Evolutionary conservation across 352 stramenopile genomes (phyloP), one percentile per base, ranked within the genome.

Genomic region (Globisporangium acanthophoron): DNA sequence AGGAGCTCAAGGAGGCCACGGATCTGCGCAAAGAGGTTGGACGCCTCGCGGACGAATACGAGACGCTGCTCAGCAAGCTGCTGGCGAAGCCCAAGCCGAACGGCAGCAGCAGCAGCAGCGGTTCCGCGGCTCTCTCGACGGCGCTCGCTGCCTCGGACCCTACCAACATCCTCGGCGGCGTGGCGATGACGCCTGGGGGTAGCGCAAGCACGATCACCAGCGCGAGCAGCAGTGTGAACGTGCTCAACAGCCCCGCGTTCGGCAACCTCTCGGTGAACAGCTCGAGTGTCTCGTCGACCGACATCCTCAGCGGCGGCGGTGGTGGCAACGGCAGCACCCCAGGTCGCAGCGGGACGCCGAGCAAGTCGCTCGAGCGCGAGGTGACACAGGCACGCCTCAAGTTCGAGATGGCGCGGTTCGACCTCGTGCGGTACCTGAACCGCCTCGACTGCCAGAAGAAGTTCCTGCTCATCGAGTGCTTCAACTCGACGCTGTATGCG

Each of bases 401-500:
- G 3, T 95, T 94, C 60, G 86, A 95, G 59, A 63, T 94, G 18
- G 84, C 86, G 27, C 84, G 86, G 3, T 95, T 94, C 49, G 86
- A 95, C 50, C 65, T 91, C 12, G 86, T 95, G 52, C 81, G 86
- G 8, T 90, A 88, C 52, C 69, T 95, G 45, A 95, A 95, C 54
- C 74, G 76, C 0, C 62, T 95, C 18, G 84, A 95, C 52, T 86
- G 74, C 45, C 83, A 88, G 60, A 95, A 95, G 67, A 95, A 93
- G 51, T 81, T 92, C 33, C 65, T 92, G 21, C 67, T 95, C 9
- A 73, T 92, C 35, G 86, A 95, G 57, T 90, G 80, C 54, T 90
- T 92, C 63, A 92, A 94, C 48, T 90, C 86, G 39, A 87, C 76
- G 31, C 37, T 95, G 54, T 92, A 91, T 47, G 81, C 85, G 3